Conservation (phyloP, 805 yeast genomes). For the Candida sanyiensis region DNA sequence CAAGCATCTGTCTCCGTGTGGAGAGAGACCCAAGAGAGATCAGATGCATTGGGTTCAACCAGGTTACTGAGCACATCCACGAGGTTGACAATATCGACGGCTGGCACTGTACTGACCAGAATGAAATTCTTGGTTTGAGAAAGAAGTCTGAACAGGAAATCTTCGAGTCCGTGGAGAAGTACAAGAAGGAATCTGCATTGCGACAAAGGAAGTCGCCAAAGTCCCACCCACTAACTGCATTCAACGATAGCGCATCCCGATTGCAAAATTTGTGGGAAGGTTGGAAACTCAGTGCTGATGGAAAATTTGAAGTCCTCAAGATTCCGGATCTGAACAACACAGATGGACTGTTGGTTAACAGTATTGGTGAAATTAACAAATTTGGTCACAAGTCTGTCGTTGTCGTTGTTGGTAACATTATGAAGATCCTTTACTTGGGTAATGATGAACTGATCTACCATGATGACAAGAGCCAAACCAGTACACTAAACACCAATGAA, state of each 20-base stretch:
- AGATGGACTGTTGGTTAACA: conserved; percentile 44
- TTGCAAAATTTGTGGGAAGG: conserved; percentile 66
- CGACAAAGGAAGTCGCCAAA: conserved; percentile 13
- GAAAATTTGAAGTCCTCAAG: conserved; percentile 53
- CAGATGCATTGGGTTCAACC: conserved; percentile 80
- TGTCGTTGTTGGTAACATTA: conserved; percentile 65
- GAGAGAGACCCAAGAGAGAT: conserved; percentile 92
- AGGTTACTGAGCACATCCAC: conserved; percentile 63
- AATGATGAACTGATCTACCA: conserved; percentile 65
- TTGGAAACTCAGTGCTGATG: conserved; percentile 68
- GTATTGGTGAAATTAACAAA: conserved; percentile 55
- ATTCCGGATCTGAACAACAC: conserved; percentile 42
- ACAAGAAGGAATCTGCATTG: conserved; percentile 12
- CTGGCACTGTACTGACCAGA: conserved; percentile 77
- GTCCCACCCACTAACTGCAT: conserved; percentile 7
- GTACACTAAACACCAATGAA: conserved; percentile 20
- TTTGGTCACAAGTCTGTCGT: conserved; percentile 77
- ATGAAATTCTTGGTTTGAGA: conserved; percentile 65
- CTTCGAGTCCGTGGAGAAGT: conserved; percentile 14
- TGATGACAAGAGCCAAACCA: conserved; percentile 38
- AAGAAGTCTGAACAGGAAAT: conserved; percentile 34
- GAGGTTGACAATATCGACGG: conserved; percentile 63
- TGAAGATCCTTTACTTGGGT: conserved; percentile 71
- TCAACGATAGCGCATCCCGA: conserved; percentile 26
- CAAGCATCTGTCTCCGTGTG: conserved; percentile 76